These are phyloP conservation scores for Clitopilus passeckerianus DNA, from an alignment of 768 basidiomycete genomes.

Conservation along the genomic window DNA sequence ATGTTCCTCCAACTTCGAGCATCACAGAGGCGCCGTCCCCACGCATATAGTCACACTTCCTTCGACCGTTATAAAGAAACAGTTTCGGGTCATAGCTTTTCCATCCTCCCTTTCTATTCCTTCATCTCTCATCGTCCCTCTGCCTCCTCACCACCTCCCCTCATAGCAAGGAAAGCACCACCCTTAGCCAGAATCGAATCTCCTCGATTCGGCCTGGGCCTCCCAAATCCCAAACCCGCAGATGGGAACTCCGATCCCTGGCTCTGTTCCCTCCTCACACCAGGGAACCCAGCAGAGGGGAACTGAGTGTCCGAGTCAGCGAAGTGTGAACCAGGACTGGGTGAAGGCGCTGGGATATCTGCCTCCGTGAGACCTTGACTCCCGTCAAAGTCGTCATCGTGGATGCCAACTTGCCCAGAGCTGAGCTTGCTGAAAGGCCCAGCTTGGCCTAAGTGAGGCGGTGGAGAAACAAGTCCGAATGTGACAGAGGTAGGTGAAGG, in stretches of 20 bases:
- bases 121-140: constrained; percentile 4
- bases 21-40: background rate
- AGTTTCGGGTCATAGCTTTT: background rate
- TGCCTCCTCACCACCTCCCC: constrained; percentile 5
- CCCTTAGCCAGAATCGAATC: constrained; percentile 9
- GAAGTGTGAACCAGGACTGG: constrained; percentile 1
- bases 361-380: constrained; percentile 10
- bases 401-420: background rate
- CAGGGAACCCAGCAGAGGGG: background rate
- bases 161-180: constrained; percentile 14
- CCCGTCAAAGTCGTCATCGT: constrained; percentile 10
- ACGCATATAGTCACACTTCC: background rate
- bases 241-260: background rate
- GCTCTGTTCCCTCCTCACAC: background rate
- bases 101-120: background rate
- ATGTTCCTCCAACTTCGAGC: background rate
- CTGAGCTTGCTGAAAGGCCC: background rate
- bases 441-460: background rate
- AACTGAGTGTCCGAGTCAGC: too few species aligned
- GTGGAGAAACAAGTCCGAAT: constrained; percentile 14
- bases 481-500: constrained; percentile 34
- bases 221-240: constrained; percentile 3
- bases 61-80: background rate
- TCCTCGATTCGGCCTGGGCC: background rate
- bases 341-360: constrained; percentile 6